Percentiles rank a stretch among this genome's conserved stretches.
phyloP scores from a whole-genome alignment of 2,329 filamentous ascomycete genomes.

The Cladorrhinum sp. region DNA sequence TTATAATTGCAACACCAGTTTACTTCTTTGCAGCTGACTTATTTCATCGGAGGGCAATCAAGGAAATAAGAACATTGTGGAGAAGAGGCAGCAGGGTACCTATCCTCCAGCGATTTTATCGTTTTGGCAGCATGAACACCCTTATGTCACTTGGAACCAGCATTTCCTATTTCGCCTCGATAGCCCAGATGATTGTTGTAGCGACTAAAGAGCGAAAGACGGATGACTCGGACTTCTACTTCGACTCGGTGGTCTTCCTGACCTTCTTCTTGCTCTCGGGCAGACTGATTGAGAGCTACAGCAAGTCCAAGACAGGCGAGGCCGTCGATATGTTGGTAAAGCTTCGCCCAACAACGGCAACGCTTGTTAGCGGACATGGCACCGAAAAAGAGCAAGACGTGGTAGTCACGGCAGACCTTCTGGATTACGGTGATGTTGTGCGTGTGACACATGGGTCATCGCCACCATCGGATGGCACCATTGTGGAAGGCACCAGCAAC shows the following conservation, averaged over 20 bases:
- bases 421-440: slow-evolving; percentile 73
- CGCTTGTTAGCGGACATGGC: slow-evolving; percentile 56
- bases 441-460: slow-evolving; percentile 75
- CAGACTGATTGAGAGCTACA: slow-evolving; percentile 80
- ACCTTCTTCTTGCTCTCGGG: slow-evolving; percentile 80
- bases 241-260: slow-evolving; percentile 89
- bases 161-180: slow-evolving; percentile 81
- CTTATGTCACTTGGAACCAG: slow-evolving; percentile 85
- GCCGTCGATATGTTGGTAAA: slow-evolving; percentile 77
- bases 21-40: slow-evolving; percentile 84
- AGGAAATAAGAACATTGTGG: slow-evolving; percentile 78
- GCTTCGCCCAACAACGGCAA: slow-evolving; percentile 72
- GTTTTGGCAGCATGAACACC: slow-evolving; percentile 97
- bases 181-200: slow-evolving; percentile 71
- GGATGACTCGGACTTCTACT: slow-evolving; percentile 65
- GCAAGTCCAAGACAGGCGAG: slow-evolving; percentile 85
- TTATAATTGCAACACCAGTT: slow-evolving; percentile 78
- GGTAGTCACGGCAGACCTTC: slow-evolving; percentile 58
- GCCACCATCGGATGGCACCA: slow-evolving; percentile 75
- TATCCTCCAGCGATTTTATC: slow-evolving; percentile 72
- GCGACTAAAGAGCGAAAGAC: slow-evolving; percentile 39
- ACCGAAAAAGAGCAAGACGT: slow-evolving; percentile 38
- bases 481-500: slow-evolving; percentile 60
- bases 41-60: slow-evolving; percentile 76
- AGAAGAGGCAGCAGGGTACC: slow-evolving; percentile 69